phyloP scores from a whole-genome alignment of 495 filamentous ascomycete species.

The Annulohypoxylon bovei region DNA sequence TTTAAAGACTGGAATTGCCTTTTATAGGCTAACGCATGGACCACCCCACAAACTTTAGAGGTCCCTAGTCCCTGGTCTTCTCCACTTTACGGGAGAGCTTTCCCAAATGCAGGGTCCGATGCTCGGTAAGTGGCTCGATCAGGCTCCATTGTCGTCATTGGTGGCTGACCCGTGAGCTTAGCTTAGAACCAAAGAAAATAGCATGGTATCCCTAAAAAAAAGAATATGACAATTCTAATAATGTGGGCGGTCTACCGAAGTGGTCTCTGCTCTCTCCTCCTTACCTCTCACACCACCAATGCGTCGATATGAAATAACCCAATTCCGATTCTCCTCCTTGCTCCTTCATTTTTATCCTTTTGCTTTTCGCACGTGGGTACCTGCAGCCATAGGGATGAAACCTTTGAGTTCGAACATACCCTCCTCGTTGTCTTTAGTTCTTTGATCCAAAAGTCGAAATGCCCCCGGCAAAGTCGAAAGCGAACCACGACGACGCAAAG shows the following conservation, averaged over 20 bases:
- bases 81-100: constrained; percentile 31
- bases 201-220: constrained; percentile 40
- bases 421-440: constrained; percentile 28
- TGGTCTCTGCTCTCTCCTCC: constrained; percentile 30
- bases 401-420: constrained; percentile 13
- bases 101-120: constrained; percentile 49
- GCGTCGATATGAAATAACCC: constrained; percentile 20
- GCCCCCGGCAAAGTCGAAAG: constrained; percentile 45
- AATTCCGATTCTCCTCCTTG: constrained; percentile 23
- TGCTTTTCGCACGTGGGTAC: not conserved
- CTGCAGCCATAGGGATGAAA: constrained; percentile 36
- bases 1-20: constrained; percentile 10
- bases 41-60: constrained; percentile 27
- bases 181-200: constrained; percentile 20
- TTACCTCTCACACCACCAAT: constrained; percentile 28
- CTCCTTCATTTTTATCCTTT: constrained; percentile 1
- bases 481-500: constrained; percentile 60
- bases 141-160: constrained; percentile 45
- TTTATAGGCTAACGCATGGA: constrained; percentile 30
- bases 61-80: constrained; percentile 14
- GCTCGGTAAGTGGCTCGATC: constrained; percentile 42
- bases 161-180: constrained; percentile 32
- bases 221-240: constrained; percentile 28
- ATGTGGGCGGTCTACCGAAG: constrained; percentile 37
- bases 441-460: constrained; percentile 42